Conservation (phyloP, 23 red algal species). For the Rhodosorus marinus region DNA sequence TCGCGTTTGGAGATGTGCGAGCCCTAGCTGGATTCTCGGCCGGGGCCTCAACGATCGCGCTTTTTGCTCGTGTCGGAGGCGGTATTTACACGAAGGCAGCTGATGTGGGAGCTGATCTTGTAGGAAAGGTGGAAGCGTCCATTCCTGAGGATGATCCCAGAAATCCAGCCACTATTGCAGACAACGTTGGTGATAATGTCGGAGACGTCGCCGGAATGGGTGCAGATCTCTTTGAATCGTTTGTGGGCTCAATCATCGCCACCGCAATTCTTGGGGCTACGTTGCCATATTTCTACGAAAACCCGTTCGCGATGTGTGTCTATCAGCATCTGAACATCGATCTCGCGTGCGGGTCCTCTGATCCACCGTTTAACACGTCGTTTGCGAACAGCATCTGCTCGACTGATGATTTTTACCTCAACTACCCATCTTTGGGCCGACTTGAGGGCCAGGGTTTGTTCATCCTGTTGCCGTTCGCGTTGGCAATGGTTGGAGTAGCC, state of each 20-base stretch:
- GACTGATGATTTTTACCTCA: background rate
- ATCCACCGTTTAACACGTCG: background rate
- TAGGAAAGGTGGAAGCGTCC: slow-evolving; percentile 26
- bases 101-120: slow-evolving; percentile 24
- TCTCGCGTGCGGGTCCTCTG: slow-evolving; percentile 1
- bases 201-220: slow-evolving; percentile 56
- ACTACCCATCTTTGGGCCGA: slow-evolving; percentile 1
- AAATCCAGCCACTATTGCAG: slow-evolving; percentile 31
- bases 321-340: slow-evolving; percentile 21
- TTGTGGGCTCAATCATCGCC: slow-evolving; percentile 17
- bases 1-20: slow-evolving; percentile 6
- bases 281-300: slow-evolving; percentile 25
- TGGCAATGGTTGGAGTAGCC: slow-evolving; percentile 3
- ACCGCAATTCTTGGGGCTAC: slow-evolving; percentile 29
- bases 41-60: slow-evolving; percentile 10
- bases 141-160: slow-evolving; percentile 27
- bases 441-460: background rate
- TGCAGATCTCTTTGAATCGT: slow-evolving; percentile 56
- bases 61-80: slow-evolving; percentile 19
- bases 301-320: slow-evolving; percentile 17
- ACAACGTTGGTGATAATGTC: slow-evolving; percentile 54
- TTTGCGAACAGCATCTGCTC: slow-evolving; percentile 5
- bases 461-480: slow-evolving; percentile 16
- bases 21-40: slow-evolving; percentile 9
- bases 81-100: slow-evolving; percentile 32